Conservation (phyloP, 2,329 filamentous ascomycete species). For the Penicillium brasilianum region DNA sequence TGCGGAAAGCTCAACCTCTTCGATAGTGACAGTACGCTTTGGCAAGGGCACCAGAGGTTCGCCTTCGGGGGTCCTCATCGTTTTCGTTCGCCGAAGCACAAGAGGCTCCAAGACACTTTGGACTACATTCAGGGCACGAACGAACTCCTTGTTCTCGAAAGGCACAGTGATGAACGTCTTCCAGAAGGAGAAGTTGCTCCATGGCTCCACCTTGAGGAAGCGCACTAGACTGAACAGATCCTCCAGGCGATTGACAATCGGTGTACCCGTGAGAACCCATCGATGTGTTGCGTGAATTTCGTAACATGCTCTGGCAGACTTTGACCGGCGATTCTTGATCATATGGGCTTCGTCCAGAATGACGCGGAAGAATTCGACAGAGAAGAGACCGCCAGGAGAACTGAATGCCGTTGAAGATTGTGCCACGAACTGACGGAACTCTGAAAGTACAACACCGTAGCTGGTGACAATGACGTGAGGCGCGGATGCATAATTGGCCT, state of each 20-base stretch:
- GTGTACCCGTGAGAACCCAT: conserved; percentile 93
- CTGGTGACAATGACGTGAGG: conserved; percentile 94
- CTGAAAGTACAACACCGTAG: conserved; percentile 89
- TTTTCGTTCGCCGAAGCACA: conserved; percentile 93
- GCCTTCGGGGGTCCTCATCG: conserved; percentile 94
- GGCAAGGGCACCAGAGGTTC: conserved; percentile 81
- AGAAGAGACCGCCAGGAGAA: conserved; percentile 79
- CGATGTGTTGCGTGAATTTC: conserved; percentile 83
- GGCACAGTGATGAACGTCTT: conserved; percentile 97
- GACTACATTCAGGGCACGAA: conserved; percentile 91
- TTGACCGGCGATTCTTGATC: conserved; percentile 89
- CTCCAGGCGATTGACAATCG: conserved; percentile 94
- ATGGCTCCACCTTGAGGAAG: conserved; percentile 92
- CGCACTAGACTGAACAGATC: conserved; percentile 92
- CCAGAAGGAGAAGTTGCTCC: conserved; percentile 99
- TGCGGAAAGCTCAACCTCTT: conserved; percentile 82
- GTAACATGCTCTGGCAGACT: conserved; percentile 94
- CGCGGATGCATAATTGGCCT: conserved; percentile 72
- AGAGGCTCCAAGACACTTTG: conserved; percentile 95
- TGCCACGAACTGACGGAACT: conserved; percentile 74
- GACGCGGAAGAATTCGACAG: conserved; percentile 89
- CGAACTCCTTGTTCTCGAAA: conserved; percentile 93
- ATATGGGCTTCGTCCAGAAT: conserved; percentile 95
- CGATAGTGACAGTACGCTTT: conserved; percentile 78
- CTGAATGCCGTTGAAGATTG: conserved; percentile 64